A percentile compares a stretch with the other conserved stretches of the same genome.
Conservation (phyloP, 352 stramenopile genomes). For the Globisporangium ultimum region DNA sequence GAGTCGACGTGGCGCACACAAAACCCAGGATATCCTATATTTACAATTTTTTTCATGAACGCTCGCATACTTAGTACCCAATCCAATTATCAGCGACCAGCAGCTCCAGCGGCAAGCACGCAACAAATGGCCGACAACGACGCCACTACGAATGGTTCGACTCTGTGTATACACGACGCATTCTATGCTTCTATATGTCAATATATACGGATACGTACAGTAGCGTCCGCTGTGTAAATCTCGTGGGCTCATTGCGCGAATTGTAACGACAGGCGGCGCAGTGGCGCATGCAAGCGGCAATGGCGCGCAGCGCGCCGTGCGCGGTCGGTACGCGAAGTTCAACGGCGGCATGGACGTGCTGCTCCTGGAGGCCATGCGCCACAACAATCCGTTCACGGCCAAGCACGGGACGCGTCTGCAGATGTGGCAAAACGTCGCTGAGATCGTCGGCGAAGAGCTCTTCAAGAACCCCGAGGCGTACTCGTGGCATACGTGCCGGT, state of each 20-base stretch:
- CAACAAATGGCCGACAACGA: slow-evolving; percentile 1
- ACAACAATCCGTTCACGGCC: slow-evolving; percentile 75
- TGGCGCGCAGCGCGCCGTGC: slow-evolving; percentile 26
- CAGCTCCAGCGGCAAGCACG: not conserved
- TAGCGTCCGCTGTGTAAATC: no score
- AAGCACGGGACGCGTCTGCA: slow-evolving; percentile 82
- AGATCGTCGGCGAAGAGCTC: slow-evolving; percentile 51
- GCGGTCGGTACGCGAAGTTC: slow-evolving; percentile 80
- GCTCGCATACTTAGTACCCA: not conserved
- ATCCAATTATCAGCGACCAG: not conserved
- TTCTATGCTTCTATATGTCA: not conserved
- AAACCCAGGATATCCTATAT: no score
- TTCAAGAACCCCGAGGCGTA: slow-evolving; percentile 70
- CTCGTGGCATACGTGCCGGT: slow-evolving; percentile 84
- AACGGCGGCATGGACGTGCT: slow-evolving; percentile 74
- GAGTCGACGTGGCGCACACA: no score
- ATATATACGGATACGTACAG: not conserved
- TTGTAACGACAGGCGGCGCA: not conserved
- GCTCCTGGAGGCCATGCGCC: slow-evolving; percentile 65
- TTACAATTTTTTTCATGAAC: not conserved
- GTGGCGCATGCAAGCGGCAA: not conserved
- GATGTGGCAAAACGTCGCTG: slow-evolving; percentile 75
- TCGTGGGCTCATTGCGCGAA: no score
- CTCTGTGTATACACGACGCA: not conserved
- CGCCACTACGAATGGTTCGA: not conserved